Base-by-base conservation (phyloP, 257 asterid genomes). In the Verbena officinalis region DNA sequence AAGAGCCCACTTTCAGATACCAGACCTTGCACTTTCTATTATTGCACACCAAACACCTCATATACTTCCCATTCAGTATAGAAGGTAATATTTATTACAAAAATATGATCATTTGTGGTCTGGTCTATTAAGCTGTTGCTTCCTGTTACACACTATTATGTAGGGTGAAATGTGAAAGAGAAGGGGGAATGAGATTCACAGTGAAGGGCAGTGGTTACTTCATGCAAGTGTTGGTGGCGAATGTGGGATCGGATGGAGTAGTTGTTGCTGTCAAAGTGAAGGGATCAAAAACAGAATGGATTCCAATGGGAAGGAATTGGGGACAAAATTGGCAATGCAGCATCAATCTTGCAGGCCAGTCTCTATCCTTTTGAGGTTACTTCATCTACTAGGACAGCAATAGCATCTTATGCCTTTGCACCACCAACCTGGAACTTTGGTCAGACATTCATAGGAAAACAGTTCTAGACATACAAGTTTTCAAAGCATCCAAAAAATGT, bases 261-360 rank as follows among this genome's bases (percentile, higher is more conserved):
- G 71, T 86, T 52, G 81, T 22, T 45, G 84, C 77, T 4, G 64
- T 63, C 5, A 74, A 74, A 50, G 71, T 74, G 64, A 74, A 68
- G 68, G 79, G 79, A 49, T 55, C 79, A 4, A 71, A 71, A 57
- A 76, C 81, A 9, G 74, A 59, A 71, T 76, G 77, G 80, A 55
- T 61, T 60, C 77, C 67, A 7, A 60, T 86, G 95, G 95, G 83
- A 22, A 75, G 95, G 74, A 81, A 81, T 50, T 86, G 95, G 95
- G 90, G 90, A 27, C 93, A 86, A 65, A 80, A 67, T 50, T 83
- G 90, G 93, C 89, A 83, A 53, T 69, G 81, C 68, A 86, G 78
- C 62, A 74, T 80, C 7, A 81, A 83, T 69, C 75, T 86, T 13
- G 76, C 69, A 55, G 78, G 83, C 33, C 93, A 86, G 16, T 89